phyloP scores from a whole-genome alignment of 257 asterid genomes.

The Avicennia marina region DNA sequence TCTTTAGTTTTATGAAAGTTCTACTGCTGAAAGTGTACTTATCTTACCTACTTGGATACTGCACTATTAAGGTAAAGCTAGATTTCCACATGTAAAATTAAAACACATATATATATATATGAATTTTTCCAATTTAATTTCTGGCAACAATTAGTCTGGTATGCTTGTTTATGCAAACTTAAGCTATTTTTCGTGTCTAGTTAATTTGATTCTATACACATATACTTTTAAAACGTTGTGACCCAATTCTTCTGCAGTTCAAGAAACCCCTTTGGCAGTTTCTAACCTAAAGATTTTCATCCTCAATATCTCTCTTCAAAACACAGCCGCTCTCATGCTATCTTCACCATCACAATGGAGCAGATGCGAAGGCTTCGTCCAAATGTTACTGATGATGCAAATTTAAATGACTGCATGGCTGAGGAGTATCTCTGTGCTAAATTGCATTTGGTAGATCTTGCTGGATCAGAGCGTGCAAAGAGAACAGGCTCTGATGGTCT shows the following conservation, averaged over 20 bases:
- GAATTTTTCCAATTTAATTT: too few species aligned
- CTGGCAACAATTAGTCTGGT: too few species aligned
- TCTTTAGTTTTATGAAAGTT: too few species aligned
- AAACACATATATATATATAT: too few species aligned
- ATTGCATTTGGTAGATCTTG: slow-evolving; percentile 98
- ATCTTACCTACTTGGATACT: too few species aligned
- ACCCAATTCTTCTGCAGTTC: neutral
- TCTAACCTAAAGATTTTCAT: neutral
- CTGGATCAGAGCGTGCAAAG: slow-evolving; percentile 99
- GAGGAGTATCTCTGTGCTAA: slow-evolving; percentile 98
- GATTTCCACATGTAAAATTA: too few species aligned
- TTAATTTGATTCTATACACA: too few species aligned
- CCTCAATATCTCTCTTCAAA: slow-evolving; percentile 5
- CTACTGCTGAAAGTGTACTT: too few species aligned
- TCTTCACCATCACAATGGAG: slow-evolving; percentile 97
- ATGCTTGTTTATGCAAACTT: too few species aligned
- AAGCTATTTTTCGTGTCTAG: too few species aligned
- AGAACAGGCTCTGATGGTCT: slow-evolving; percentile 98
- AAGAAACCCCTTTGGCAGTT: neutral
- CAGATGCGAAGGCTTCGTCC: slow-evolving; percentile 76
- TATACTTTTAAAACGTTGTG: too few species aligned
- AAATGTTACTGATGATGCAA: slow-evolving; percentile 39
- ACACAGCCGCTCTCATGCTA: slow-evolving; percentile 96
- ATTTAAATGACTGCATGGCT: slow-evolving; percentile 55
- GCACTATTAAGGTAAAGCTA: too few species aligned